Evolutionary conservation across 2,329 filamentous ascomycete genomes (phyloP), one percentile per base, ranked within the genome.

Genomic region (Cladosporium colombiae): DNA sequence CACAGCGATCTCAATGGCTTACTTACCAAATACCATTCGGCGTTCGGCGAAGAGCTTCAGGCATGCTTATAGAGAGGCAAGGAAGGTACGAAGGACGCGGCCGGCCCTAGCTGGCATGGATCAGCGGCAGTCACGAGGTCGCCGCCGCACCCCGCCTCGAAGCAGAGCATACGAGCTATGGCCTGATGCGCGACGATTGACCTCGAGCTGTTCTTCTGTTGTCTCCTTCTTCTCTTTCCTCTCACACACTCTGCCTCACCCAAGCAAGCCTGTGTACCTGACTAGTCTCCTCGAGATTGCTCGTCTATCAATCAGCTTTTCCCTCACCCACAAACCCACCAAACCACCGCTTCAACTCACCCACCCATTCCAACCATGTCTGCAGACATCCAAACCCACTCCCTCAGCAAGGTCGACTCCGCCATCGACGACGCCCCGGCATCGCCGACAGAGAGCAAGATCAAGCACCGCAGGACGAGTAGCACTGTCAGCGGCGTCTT

Each of bases 391-490:
- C 77, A 78, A 68, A 73, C 68, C 70, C 73, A 69, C 56, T 86
- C 89, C 75, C 87, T 96, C 78, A 86, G 86, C 81, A 96, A 96
- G 84, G 88, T 97, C 83, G 93, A 97, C 81, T 97, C 93, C 67
- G 92, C 92, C 83, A 88, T 96, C 76, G 89, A 92, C 77, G 91
- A 92, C 80, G 69, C 74, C 29, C 80, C 93, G 71, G 85, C 86
- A 74, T 89, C 88, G 66, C 86, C 90, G 37, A 86, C 89, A 77
- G 89, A 92, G 70, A 82, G 83, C 73, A 86, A 86, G 78, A 86
- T 86, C 76, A 81, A 81, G 70, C 85, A 89, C 76, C 86, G 89
- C 73, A 87, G 92, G 81, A 82, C 84, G 69, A 93, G 91, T 78
- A 94, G 91, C 65, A 87, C 85, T 75, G 85, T 86, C 55, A 84